Percentiles rank a stretch among this genome's conserved stretches.
Conservation (phyloP, 371 early-diverging fungal genomes). For the Rhizopus sp. region DNA sequence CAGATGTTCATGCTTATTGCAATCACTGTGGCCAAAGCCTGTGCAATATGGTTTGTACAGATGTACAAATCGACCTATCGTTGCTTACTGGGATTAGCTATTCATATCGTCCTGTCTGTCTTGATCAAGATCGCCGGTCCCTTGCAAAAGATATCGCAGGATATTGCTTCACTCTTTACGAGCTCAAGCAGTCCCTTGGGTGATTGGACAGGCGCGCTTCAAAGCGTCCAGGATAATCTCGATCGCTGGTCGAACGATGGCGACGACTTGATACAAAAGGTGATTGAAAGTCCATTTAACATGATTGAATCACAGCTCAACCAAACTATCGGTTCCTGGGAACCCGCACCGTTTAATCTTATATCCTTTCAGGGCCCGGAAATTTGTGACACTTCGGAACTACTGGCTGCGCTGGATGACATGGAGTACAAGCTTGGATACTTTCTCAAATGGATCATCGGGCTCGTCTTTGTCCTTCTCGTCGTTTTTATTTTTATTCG, state of each 20-base stretch:
- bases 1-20: constrained; percentile 14
- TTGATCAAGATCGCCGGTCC: constrained; percentile 28
- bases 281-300: constrained; percentile 30
- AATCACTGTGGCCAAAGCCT: constrained; percentile 18
- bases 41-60: constrained; percentile 29
- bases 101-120: constrained; percentile 26
- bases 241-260: constrained; percentile 30
- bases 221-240: not conserved
- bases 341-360: constrained; percentile 2
- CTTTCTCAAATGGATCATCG: not conserved
- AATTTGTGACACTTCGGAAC: not conserved
- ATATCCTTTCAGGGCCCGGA: not conserved
- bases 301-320: constrained; percentile 25
- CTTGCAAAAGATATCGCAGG: constrained; percentile 30
- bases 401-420: not conserved
- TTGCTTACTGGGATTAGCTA: constrained; percentile 36
- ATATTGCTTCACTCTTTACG: constrained; percentile 17
- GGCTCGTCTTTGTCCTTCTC: not conserved
- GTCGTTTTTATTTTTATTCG: no score
- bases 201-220: constrained; percentile 24
- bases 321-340: constrained; percentile 12
- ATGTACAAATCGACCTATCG: constrained; percentile 44
- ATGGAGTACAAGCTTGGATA: not conserved
- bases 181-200: not conserved
- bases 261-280: constrained; percentile 8